Evolutionary conservation across 306 rosid genomes (phyloP).

Genomic region (Luffa acutangula): DNA sequence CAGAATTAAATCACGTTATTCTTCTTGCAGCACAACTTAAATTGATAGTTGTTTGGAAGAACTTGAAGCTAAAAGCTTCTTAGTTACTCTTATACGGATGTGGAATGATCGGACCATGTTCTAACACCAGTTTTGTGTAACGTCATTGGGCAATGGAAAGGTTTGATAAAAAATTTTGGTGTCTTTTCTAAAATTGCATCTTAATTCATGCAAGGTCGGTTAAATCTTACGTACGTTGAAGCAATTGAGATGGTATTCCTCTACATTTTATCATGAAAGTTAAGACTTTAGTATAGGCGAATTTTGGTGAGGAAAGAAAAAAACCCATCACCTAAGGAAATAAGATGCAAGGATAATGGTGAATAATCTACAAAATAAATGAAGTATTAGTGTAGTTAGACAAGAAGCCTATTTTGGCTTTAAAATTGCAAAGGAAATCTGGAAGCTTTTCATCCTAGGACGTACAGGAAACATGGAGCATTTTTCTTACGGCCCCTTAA

Average conservation of each 20-base stretch:
- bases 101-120: neutral
- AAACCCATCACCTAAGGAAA: neutral
- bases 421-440: neutral
- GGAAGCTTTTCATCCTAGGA: neutral
- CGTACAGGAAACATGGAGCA: neutral
- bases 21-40: neutral
- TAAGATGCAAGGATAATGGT: neutral
- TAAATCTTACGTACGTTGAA: neutral
- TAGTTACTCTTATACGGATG: neutral
- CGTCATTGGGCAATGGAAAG: neutral
- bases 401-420: neutral
- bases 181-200: conserved; percentile 1
- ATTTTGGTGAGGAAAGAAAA: neutral
- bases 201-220: neutral
- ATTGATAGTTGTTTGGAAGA: neutral
- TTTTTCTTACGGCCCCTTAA: neutral
- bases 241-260: neutral
- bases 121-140: neutral
- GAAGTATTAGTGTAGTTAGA: neutral
- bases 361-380: neutral
- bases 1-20: neutral
- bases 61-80: neutral
- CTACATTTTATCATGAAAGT: neutral
- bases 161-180: conserved; percentile 1
- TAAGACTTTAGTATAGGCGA: neutral